Evolutionary conservation across 306 rosid genomes (phyloP).

Genomic region (Rosa multiflora): DNA sequence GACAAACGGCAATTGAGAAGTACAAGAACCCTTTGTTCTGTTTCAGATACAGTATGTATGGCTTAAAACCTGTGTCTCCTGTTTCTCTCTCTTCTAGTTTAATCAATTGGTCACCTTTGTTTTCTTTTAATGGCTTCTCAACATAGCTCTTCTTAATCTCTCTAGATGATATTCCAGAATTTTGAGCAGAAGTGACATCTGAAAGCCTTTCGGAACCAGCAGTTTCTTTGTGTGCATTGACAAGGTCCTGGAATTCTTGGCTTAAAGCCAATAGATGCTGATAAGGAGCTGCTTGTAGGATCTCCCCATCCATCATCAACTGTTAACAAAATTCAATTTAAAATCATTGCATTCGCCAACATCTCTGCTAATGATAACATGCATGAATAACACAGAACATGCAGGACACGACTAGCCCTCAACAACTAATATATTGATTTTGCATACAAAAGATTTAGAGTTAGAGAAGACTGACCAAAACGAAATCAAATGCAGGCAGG

Average conservation of each 20-base stretch:
- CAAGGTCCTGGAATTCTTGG: slow-evolving; percentile 78
- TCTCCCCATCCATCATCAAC: slow-evolving; percentile 89
- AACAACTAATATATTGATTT: not conserved
- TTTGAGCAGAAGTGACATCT: slow-evolving; percentile 41
- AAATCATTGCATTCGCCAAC: not conserved
- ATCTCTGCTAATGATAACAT: not conserved
- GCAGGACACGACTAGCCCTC: not conserved
- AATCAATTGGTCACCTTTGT: slow-evolving; percentile 70
- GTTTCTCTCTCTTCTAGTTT: slow-evolving; percentile 80
- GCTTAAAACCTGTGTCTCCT: slow-evolving; percentile 77
- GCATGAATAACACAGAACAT: not conserved
- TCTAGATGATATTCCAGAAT: slow-evolving; percentile 20
- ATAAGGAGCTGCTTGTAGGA: slow-evolving; percentile 68
- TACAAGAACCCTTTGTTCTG: slow-evolving; percentile 77
- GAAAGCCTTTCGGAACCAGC: slow-evolving; percentile 67
- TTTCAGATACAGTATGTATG: slow-evolving; percentile 68
- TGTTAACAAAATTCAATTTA: slow-evolving; percentile 20
- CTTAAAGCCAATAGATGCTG: slow-evolving; percentile 55
- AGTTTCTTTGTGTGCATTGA: slow-evolving; percentile 92
- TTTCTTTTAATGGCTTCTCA: slow-evolving; percentile 37
- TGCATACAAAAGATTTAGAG: not conserved
- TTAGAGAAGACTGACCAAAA: slow-evolving; percentile 57
- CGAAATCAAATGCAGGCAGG: slow-evolving; percentile 77
- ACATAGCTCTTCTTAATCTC: slow-evolving; percentile 53
- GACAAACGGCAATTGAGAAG: slow-evolving; percentile 40